phyloP scores from a whole-genome alignment of 1,284 basidiomycete genomes.

The Malassezia japonica region DNA sequence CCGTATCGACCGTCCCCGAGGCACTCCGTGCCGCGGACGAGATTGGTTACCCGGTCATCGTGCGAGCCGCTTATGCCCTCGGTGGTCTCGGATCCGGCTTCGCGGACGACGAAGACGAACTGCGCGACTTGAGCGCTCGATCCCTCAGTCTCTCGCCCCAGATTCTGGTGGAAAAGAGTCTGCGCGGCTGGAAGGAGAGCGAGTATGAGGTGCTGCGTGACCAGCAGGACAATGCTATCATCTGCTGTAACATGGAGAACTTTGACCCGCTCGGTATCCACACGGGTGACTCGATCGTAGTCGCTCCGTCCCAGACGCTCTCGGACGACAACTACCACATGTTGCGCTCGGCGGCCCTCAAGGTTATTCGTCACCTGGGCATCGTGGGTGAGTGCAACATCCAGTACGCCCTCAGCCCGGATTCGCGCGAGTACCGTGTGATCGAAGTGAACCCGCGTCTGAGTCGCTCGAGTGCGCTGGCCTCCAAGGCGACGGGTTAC shows the following conservation, averaged over 20 bases:
- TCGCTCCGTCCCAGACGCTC: conserved; percentile 93
- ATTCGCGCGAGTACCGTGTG: conserved; percentile 86
- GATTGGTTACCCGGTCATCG: conserved; percentile 96
- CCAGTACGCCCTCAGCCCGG: conserved; percentile 94
- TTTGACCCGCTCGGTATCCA: conserved; percentile 98
- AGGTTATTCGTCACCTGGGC: conserved; percentile 92
- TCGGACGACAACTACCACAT: conserved; percentile 95
- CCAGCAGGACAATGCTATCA: conserved; percentile 74
- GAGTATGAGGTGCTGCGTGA: conserved; percentile 99
- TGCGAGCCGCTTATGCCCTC: conserved; percentile 94
- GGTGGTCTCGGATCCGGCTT: conserved; percentile 98
- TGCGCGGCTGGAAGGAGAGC: conserved; percentile 99
- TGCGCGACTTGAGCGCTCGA: conserved; percentile 86
- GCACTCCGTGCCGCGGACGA: conserved; percentile 79
- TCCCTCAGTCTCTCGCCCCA: conserved; percentile 84
- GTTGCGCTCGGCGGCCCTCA: conserved; percentile 92
- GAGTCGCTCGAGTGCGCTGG: conserved; percentile 60
- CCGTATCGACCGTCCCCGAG: conserved; percentile 87
- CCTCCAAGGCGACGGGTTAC: conserved; percentile 98
- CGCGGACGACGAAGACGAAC: conserved; percentile 85
- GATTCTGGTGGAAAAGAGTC: conserved; percentile 90
- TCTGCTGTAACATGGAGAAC: conserved; percentile 97
- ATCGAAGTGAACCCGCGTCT: conserved; percentile 56
- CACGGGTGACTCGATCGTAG: conserved; percentile 99
- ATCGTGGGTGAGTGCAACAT: conserved; percentile 98